These are phyloP conservation scores for Clavispora phyllophila DNA, from an alignment of 805 yeast genomes.

Conservation along the genomic window DNA sequence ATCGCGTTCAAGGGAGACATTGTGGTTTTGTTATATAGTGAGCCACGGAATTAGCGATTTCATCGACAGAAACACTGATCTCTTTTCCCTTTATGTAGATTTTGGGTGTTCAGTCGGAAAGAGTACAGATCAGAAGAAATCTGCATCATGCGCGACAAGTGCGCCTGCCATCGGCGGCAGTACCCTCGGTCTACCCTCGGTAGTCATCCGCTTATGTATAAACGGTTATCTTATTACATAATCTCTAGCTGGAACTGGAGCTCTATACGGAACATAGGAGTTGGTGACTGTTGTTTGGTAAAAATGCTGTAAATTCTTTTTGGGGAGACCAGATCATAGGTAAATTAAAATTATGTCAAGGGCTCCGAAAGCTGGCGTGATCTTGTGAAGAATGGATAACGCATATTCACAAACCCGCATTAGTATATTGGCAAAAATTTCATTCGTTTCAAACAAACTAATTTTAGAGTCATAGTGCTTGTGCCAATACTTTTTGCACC, in stretches of 20 bases:
- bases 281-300: too few relatives aligned
- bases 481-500: too few relatives aligned
- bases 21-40: not conserved
- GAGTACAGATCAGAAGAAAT: not conserved
- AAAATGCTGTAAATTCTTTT: too few relatives aligned
- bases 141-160: not conserved
- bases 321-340: too few relatives aligned
- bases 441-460: too few relatives aligned
- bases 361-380: too few relatives aligned
- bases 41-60: not conserved
- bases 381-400: too few relatives aligned
- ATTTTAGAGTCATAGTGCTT: too few relatives aligned
- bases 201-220: not conserved
- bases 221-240: not conserved
- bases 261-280: not conserved
- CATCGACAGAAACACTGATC: not conserved
- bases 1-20: not conserved
- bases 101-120: not conserved
- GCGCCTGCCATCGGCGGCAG: not conserved
- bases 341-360: too few relatives aligned
- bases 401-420: too few relatives aligned
- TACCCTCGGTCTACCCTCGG: not conserved
- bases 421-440: too few relatives aligned
- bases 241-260: not conserved
- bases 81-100: not conserved